Conservation (phyloP, 768 basidiomycete genomes). For the Clitopilus hobsonii region DNA sequence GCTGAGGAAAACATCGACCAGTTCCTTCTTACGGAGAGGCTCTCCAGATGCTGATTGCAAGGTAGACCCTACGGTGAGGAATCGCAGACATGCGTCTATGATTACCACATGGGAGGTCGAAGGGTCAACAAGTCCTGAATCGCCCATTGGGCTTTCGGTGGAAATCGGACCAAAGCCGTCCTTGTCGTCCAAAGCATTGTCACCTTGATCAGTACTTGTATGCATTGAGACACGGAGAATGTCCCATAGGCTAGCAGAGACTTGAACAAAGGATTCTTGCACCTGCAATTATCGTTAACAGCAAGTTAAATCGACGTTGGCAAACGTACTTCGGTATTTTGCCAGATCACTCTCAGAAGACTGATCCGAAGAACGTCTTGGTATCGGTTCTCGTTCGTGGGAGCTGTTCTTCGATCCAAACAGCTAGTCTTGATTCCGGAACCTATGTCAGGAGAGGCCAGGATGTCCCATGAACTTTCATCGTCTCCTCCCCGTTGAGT, state of each 20-base stretch:
- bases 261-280: constrained; percentile 36
- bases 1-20: constrained; percentile 47
- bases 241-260: constrained; percentile 28
- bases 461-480: constrained; percentile 34
- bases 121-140: background rate
- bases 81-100: constrained; percentile 49
- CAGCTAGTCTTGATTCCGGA: constrained; percentile 63
- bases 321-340: constrained; percentile 58
- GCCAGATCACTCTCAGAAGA: constrained; percentile 62
- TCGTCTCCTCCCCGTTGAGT: constrained; percentile 16
- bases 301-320: background rate
- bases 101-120: constrained; percentile 9
- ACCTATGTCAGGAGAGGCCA: constrained; percentile 37
- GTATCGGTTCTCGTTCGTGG: constrained; percentile 7
- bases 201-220: constrained; percentile 9
- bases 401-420: constrained; percentile 29
- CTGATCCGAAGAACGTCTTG: constrained; percentile 22
- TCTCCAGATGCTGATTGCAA: constrained; percentile 57
- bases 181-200: constrained; percentile 38
- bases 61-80: constrained; percentile 59
- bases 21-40: constrained; percentile 55
- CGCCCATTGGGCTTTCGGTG: constrained; percentile 15
- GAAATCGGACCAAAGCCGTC: constrained; percentile 58
- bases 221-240: constrained; percentile 34
- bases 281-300: constrained; percentile 33